phyloP scores from a whole-genome alignment of 2,329 filamentous ascomycete genomes.

The Alternaria brassicae region DNA sequence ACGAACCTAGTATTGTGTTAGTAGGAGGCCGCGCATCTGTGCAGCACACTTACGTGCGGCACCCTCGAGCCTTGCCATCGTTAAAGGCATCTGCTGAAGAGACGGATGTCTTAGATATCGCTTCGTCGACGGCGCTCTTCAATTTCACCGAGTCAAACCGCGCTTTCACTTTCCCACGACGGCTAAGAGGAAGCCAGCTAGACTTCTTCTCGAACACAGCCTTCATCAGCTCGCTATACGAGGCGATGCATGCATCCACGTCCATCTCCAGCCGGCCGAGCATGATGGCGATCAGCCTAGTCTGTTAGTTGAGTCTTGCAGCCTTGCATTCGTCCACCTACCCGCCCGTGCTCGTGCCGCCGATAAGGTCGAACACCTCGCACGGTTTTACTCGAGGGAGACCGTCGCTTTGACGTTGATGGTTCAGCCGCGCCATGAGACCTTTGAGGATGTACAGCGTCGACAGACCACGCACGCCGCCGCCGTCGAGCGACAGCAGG shows the following conservation, averaged over 20 bases:
- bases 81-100: no score
- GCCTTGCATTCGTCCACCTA: background rate
- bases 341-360: conserved; percentile 12
- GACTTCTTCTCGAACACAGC: no score
- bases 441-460: conserved; percentile 19
- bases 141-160: no score
- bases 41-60: conserved; percentile 18
- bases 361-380: conserved; percentile 21
- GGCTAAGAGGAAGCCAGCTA: no score
- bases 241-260: conserved; percentile 14
- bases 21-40: background rate
- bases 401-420: no score
- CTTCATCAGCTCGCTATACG: no score
- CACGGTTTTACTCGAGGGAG: background rate
- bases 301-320: no score
- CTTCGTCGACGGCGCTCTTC: no score
- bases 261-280: conserved; percentile 18
- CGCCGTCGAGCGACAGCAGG: conserved; percentile 19
- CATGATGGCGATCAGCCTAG: conserved; percentile 16
- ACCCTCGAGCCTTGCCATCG: no score
- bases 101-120: no score
- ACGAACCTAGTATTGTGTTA: conserved; percentile 10
- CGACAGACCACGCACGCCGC: conserved; percentile 20
- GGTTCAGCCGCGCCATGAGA: conserved; percentile 7
- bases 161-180: no score